These are phyloP conservation scores for Aspergillus ostianus DNA, from an alignment of 495 filamentous ascomycete species.

Conservation along the genomic window DNA sequence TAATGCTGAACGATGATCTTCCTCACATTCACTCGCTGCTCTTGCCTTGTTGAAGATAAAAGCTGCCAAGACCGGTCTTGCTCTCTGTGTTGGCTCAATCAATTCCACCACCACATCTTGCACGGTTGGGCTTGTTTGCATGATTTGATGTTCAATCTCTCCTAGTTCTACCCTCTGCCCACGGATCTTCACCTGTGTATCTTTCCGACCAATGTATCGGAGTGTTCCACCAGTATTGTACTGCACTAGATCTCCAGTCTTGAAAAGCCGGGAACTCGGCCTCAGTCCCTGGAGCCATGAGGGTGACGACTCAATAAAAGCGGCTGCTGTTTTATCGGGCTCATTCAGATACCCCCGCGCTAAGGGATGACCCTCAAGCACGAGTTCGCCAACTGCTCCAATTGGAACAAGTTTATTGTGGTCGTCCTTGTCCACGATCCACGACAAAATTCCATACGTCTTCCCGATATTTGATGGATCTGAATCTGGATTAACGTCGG, in stretches of 20 bases:
- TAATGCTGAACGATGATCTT: neutral
- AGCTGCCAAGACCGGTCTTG: conserved; percentile 38
- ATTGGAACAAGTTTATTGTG: conserved; percentile 22
- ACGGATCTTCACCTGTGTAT: conserved; percentile 34
- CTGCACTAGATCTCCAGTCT: conserved; percentile 52
- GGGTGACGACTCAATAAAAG: conserved; percentile 44
- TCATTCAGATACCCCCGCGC: conserved; percentile 46
- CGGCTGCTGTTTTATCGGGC: conserved; percentile 34
- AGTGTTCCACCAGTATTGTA: conserved; percentile 38
- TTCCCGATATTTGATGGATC: conserved; percentile 11
- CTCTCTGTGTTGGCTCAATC: neutral
- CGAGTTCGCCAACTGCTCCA: conserved; percentile 33
- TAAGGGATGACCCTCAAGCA: conserved; percentile 27
- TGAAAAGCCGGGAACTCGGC: conserved; percentile 29
- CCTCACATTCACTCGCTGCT: neutral
- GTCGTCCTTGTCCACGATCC: conserved; percentile 36
- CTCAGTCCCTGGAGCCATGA: neutral
- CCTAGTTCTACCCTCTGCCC: conserved; percentile 36
- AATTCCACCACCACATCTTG: conserved; percentile 1
- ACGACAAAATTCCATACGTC: conserved; percentile 3
- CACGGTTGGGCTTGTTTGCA: neutral
- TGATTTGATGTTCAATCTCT: conserved; percentile 30
- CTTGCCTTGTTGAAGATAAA: neutral
- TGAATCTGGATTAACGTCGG: neutral
- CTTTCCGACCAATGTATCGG: conserved; percentile 32